Evolutionary conservation across 2,329 filamentous ascomycete species (phyloP).

Genomic region (Dryadomyces quercus-mongolicae): DNA sequence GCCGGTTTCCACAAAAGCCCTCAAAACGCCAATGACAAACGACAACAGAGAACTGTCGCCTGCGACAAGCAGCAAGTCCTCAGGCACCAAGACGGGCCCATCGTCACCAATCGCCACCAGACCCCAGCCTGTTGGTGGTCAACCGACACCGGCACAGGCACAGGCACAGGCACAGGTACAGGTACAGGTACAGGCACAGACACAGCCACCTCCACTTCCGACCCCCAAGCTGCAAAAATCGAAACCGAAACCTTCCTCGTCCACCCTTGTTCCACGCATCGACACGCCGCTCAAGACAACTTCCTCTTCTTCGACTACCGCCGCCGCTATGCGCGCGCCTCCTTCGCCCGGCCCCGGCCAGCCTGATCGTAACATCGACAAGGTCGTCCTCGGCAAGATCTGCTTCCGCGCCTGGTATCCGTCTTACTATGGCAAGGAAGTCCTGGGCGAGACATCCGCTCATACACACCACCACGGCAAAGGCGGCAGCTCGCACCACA

Average conservation of each 20-base stretch:
- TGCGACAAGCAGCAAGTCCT: background rate
- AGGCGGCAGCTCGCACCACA: background rate
- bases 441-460: conserved; percentile 36
- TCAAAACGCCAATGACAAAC: background rate
- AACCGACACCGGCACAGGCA: too few relatives aligned
- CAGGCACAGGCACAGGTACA: too few relatives aligned
- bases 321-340: background rate
- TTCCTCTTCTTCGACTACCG: background rate
- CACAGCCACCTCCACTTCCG: too few relatives aligned
- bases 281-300: background rate
- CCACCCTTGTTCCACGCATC: background rate
- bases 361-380: conserved; percentile 67
- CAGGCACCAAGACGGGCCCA: background rate
- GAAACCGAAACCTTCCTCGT: background rate
- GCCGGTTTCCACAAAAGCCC: background rate
- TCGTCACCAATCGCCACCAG: background rate
- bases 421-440: conserved; percentile 72
- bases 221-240: background rate
- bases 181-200: too few relatives aligned
- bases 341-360: conserved; percentile 23
- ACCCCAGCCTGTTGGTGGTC: background rate
- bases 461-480: conserved; percentile 7
- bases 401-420: conserved; percentile 88
- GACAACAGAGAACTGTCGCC: background rate
- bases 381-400: conserved; percentile 73